These are phyloP conservation scores for Suillus fuscotomentosus DNA, from an alignment of 768 basidiomycete species.

Conservation along the genomic window DNA sequence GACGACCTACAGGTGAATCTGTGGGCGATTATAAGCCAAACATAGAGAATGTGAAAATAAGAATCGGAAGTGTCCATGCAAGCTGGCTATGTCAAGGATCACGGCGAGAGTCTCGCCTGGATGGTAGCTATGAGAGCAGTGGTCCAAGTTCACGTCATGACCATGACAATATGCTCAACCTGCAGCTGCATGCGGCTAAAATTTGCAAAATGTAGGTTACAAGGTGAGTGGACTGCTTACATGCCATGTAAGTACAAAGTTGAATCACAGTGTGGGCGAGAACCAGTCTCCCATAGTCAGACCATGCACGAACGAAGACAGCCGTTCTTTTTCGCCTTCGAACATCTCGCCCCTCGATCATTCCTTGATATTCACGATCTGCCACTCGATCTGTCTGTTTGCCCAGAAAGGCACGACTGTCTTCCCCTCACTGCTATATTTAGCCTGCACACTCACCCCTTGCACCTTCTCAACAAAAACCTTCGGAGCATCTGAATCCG, in stretches of 20 bases:
- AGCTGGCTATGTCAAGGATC: background rate
- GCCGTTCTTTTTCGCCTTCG: background rate
- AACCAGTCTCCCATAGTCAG: background rate
- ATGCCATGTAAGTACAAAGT: background rate
- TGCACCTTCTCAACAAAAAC: slow-evolving; percentile 45
- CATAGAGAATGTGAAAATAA: background rate
- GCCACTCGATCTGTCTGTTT: slow-evolving; percentile 79
- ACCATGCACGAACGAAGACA: background rate
- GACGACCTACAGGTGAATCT: background rate
- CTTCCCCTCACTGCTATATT: slow-evolving; percentile 45
- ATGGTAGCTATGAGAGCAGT: background rate
- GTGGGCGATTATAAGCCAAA: background rate
- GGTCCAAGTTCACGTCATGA: background rate
- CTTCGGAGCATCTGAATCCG: slow-evolving; percentile 28
- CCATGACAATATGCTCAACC: background rate
- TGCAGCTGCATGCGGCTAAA: background rate
- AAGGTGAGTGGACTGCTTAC: background rate
- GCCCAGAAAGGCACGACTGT: slow-evolving; percentile 85
- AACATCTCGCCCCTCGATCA: background rate
- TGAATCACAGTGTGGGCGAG: background rate
- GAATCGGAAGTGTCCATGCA: background rate
- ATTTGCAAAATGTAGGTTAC: background rate
- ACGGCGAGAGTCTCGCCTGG: background rate
- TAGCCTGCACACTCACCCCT: slow-evolving; percentile 41
- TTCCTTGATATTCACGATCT: slow-evolving; percentile 33